phyloP scores from a whole-genome alignment of 1,284 basidiomycete species.

The Ceratobasidium sp. region DNA sequence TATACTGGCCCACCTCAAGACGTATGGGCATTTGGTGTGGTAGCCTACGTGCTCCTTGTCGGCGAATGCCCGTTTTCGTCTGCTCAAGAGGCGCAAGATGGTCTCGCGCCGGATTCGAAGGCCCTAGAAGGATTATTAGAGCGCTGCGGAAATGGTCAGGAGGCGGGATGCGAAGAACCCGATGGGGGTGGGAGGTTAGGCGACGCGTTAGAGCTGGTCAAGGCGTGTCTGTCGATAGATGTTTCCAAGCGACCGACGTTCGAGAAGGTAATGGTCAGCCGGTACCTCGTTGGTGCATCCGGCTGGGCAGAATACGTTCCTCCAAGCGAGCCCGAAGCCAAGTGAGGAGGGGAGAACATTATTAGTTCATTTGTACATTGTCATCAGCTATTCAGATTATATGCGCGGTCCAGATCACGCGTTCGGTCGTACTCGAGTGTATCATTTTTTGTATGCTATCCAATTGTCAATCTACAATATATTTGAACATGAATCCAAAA shows the following conservation, averaged over 20 bases:
- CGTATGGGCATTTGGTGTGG: conserved; percentile 98
- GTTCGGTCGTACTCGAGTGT: conserved; percentile 4
- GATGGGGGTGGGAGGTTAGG: conserved; percentile 84
- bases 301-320: conserved; percentile 62
- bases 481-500: background rate
- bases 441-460: conserved; percentile 22
- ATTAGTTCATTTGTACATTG: background rate
- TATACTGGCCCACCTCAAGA: conserved; percentile 98
- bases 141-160: conserved; percentile 59
- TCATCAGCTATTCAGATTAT: background rate
- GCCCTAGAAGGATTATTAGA: conserved; percentile 67
- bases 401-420: conserved; percentile 9
- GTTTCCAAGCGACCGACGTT: conserved; percentile 80
- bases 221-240: conserved; percentile 80
- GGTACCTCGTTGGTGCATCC: conserved; percentile 75
- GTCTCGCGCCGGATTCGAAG: conserved; percentile 67
- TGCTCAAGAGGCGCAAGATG: conserved; percentile 83
- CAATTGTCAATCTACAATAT: conserved; percentile 6
- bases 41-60: conserved; percentile 93
- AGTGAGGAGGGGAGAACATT: conserved; percentile 31
- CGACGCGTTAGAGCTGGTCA: conserved; percentile 82
- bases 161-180: conserved; percentile 61
- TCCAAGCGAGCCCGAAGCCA: conserved; percentile 12
- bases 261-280: conserved; percentile 77
- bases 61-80: conserved; percentile 96